Evolutionary conservation across 2,329 filamentous ascomycete species (phyloP).

Genomic region (Aureobasidium sp.): DNA sequence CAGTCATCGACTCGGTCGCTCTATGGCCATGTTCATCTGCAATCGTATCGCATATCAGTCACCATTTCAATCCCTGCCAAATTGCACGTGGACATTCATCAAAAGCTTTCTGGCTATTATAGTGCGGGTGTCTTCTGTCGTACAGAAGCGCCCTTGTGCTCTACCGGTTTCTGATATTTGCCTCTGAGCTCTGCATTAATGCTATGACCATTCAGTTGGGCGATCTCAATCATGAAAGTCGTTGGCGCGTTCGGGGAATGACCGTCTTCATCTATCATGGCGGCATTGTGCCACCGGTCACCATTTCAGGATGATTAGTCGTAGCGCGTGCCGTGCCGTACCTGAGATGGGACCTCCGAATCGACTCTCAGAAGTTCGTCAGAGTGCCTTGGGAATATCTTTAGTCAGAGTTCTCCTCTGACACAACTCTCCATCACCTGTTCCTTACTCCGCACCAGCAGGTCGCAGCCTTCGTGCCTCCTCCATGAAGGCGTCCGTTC

Average conservation of each 20-base stretch:
- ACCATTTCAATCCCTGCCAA: not conserved
- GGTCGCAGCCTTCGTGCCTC: not conserved
- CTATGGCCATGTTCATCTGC: not conserved
- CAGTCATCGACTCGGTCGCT: not conserved
- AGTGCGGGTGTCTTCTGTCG: not conserved
- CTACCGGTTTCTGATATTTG: not conserved
- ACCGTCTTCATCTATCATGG: not conserved
- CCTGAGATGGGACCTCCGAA: not conserved
- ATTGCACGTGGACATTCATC: not conserved
- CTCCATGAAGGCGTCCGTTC: conserved; percentile 10
- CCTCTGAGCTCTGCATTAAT: not conserved
- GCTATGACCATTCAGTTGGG: not conserved
- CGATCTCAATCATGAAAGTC: not conserved
- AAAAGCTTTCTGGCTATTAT: not conserved
- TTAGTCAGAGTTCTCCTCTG: not conserved
- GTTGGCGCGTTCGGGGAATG: not conserved
- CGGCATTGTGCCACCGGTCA: not conserved
- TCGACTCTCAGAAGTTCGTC: not conserved
- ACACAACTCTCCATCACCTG: not conserved
- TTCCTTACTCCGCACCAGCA: not conserved
- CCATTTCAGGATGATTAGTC: no score
- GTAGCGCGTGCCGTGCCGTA: not conserved
- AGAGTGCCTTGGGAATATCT: not conserved
- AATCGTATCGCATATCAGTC: not conserved
- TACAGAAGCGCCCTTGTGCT: not conserved